Evolutionary conservation across 495 filamentous ascomycete genomes (phyloP).

Genomic region (Amorphotheca resinae): DNA sequence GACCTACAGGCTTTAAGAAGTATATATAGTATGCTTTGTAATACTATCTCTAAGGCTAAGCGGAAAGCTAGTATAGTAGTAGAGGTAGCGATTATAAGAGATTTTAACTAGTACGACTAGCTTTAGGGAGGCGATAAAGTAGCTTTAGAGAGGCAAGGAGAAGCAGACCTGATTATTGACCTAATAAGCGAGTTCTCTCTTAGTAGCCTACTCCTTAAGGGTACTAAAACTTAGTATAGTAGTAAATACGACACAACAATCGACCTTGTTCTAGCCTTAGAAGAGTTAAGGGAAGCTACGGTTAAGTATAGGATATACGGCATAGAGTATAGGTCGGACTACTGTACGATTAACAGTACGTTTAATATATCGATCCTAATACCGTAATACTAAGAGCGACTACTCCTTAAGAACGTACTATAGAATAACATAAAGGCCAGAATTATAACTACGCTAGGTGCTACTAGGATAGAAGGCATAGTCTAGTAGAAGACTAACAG

Average conservation of each 20-base stretch:
- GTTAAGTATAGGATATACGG: conserved; percentile 21
- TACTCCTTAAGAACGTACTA: conserved; percentile 24
- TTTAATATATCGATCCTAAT: conserved; percentile 14
- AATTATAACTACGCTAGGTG: not conserved
- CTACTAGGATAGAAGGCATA: not conserved
- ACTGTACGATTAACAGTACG: conserved; percentile 23
- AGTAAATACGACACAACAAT: conserved; percentile 22
- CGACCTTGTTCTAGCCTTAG: conserved; percentile 21
- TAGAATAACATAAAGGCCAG: conserved; percentile 16
- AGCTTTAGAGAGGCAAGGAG: conserved; percentile 19
- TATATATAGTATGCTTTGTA: not conserved
- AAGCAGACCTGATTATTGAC: conserved; percentile 27
- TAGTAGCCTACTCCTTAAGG: conserved; percentile 23
- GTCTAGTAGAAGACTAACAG: conserved; percentile 5
- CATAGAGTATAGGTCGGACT: conserved; percentile 26
- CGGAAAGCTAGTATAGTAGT: conserved; percentile 1
- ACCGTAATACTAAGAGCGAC: conserved; percentile 13
- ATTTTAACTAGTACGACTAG: conserved; percentile 28
- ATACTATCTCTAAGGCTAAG: conserved; percentile 11
- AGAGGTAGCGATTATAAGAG: conserved; percentile 21
- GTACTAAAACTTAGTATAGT: conserved; percentile 23
- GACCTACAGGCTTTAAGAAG: conserved; percentile 1
- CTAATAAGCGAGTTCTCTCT: conserved; percentile 24
- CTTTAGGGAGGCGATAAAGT: conserved; percentile 29
- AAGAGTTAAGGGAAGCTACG: conserved; percentile 13